These are phyloP conservation scores for Dothideomycetes sp. DNA, from an alignment of 2,329 filamentous ascomycete species.

Conservation along the genomic window DNA sequence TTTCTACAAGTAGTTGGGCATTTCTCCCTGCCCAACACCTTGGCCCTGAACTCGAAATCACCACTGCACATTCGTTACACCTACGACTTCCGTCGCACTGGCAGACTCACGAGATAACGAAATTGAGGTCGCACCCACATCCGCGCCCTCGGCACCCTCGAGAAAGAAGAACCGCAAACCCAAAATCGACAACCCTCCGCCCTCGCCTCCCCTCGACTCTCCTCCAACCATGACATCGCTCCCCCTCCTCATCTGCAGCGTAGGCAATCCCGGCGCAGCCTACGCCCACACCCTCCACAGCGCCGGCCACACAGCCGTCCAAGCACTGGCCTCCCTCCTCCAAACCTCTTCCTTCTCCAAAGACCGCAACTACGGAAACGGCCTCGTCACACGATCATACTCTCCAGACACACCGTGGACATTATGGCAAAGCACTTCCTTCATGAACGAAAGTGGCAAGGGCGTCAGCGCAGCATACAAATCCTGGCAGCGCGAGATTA, in stretches of 20 bases:
- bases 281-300: constrained; percentile 77
- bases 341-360: constrained; percentile 23
- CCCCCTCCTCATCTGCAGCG: constrained; percentile 67
- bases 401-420: constrained; percentile 40
- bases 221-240: constrained; percentile 6
- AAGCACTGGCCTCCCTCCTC: constrained; percentile 47
- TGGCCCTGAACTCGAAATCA: too few species aligned
- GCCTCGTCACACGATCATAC: constrained; percentile 11
- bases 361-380: constrained; percentile 29
- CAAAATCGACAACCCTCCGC: not conserved
- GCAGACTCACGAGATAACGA: not conserved
- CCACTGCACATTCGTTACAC: too few species aligned
- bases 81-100: not conserved
- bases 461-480: constrained; percentile 60
- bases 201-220: not conserved
- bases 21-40: too few species aligned
- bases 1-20: too few species aligned
- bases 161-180: not conserved
- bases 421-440: constrained; percentile 62
- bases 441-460: constrained; percentile 79
- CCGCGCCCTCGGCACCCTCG: constrained; percentile 3
- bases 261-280: constrained; percentile 67
- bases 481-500: constrained; percentile 36
- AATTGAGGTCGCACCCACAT: not conserved
- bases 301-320: constrained; percentile 72